Percentiles rank a stretch among this genome's conserved stretches.
These are phyloP conservation scores for Thielaviopsis euricoi DNA, from an alignment of 2,329 filamentous ascomycete genomes.

Conservation along the genomic window DNA sequence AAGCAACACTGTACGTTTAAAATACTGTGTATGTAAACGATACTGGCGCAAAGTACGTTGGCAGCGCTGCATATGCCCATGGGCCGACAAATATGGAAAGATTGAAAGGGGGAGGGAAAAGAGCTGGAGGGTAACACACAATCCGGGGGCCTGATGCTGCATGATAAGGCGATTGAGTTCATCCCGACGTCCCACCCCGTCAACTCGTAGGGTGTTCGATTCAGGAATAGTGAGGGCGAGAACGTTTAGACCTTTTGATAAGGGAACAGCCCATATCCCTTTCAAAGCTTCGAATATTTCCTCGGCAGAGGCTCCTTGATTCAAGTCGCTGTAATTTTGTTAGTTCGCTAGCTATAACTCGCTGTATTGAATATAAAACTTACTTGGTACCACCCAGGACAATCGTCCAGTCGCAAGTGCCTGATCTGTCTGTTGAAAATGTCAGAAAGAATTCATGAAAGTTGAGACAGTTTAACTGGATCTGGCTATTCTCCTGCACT, in stretches of 20 bases:
- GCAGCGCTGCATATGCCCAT: no score
- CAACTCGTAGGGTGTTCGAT: conserved; percentile 18
- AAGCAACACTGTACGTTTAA: no score
- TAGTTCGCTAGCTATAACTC: no score
- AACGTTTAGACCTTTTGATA: conserved; percentile 34
- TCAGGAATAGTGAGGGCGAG: conserved; percentile 49
- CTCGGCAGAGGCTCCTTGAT: conserved; percentile 20
- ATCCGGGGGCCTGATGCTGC: conserved; percentile 29
- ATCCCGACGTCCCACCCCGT: conserved; percentile 22
- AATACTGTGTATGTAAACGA: no score
- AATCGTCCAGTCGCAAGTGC: conserved; percentile 41
- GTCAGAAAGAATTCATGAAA: no score
- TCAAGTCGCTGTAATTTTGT: conserved; percentile 30
- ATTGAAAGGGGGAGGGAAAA: no score
- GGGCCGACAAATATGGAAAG: neutral
- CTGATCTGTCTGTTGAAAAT: conserved; percentile 12
- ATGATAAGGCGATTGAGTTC: conserved; percentile 37
- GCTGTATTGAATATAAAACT: conserved; percentile 11
- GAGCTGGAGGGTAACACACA: conserved; percentile 22
- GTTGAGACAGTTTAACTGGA: no score
- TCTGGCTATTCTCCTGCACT: no score
- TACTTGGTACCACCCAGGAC: conserved; percentile 49
- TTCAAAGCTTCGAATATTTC: conserved; percentile 33
- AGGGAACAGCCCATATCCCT: conserved; percentile 31
- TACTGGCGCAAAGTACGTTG: no score